Base-by-base conservation (phyloP, 2,329 filamentous ascomycete genomes). In the Claviceps arundinis region DNA sequence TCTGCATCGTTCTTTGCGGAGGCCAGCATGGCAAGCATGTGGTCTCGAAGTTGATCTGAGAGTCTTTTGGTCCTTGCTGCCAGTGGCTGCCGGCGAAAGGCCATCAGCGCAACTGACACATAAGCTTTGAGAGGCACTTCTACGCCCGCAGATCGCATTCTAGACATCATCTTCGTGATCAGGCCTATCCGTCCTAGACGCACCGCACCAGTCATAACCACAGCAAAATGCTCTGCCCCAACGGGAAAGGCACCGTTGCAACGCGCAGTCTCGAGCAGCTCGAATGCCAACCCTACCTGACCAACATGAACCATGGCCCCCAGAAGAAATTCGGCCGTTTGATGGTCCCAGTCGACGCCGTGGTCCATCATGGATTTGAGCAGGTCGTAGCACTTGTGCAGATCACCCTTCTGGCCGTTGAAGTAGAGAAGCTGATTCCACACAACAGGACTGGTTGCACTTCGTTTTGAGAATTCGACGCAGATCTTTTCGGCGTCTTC, bases 341-440 rank as follows among this genome's bases (percentile, higher is more conserved):
- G 65, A 6, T 68, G 59, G 55, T 79, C 66, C 68, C 76, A 79
- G 9, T 70, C 61, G 13, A 81, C 60, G 0, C 66, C 60, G 41
- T 67, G 62, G 13, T 69, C 63, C 22, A 68, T 70, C 78, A 82
- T 82, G 38, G 61, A 55, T 38, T 68, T 64, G 22, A 80, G 66
- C 6, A 78, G 52, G 4, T 66, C 68, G 58, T 79, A 74, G 50
- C 78, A 69, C 47, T 68, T 68, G n/a, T 62, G 62, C 6, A 80
- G 63, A 50, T 75, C 71, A 52, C 84, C 77, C 6, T 77, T 74
- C 52, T 79, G 70, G 6, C 86, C 87, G 63, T 89, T 77, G 55
- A 84, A 79, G 52, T 77, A 74, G 4, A 96, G 70, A 37, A 96
- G 68, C 50, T 80, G 74, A 62, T 96, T 95, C 87, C 87, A 96